Evolutionary conservation across 2,329 filamentous ascomycete genomes (phyloP).

Genomic region (Alternaria sp.): DNA sequence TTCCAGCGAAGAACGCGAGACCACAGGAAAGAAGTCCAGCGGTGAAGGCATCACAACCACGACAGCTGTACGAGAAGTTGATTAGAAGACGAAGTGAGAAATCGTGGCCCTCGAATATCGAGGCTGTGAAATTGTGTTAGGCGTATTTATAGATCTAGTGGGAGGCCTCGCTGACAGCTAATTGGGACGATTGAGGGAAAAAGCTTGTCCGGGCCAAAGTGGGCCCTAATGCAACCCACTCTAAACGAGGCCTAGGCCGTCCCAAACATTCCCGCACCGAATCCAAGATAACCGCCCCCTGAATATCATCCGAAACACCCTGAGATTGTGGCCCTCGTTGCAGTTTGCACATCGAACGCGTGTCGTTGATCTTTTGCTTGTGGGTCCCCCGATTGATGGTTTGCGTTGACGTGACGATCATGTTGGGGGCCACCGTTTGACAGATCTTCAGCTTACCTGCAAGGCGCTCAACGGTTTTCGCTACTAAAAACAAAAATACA

Average conservation of each 20-base stretch:
- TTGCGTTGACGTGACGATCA: constrained; percentile 1
- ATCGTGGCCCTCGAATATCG: neutral
- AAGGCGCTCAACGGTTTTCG: neutral
- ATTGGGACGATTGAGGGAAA: neutral
- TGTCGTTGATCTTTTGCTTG: constrained; percentile 7
- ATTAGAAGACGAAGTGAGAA: neutral
- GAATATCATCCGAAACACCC: neutral
- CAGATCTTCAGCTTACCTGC: neutral
- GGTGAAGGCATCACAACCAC: constrained; percentile 19
- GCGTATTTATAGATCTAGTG: neutral
- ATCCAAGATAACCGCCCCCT: constrained; percentile 1
- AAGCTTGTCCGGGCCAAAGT: constrained; percentile 7
- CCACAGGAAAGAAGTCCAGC: constrained; percentile 23
- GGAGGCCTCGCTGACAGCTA: neutral
- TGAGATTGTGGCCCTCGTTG: neutral
- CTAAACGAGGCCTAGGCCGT: neutral
- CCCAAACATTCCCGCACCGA: neutral
- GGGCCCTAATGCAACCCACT: constrained; percentile 9
- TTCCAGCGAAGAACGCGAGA: constrained; percentile 20
- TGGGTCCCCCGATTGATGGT: constrained; percentile 2
- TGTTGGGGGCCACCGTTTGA: neutral
- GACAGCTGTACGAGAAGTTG: constrained; percentile 22
- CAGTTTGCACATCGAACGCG: constrained; percentile 6
- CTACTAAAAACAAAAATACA: neutral
- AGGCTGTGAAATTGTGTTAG: neutral